Evolutionary conservation across 1,284 basidiomycete species (phyloP).

Genomic region (Chondrostereum purpureum): DNA sequence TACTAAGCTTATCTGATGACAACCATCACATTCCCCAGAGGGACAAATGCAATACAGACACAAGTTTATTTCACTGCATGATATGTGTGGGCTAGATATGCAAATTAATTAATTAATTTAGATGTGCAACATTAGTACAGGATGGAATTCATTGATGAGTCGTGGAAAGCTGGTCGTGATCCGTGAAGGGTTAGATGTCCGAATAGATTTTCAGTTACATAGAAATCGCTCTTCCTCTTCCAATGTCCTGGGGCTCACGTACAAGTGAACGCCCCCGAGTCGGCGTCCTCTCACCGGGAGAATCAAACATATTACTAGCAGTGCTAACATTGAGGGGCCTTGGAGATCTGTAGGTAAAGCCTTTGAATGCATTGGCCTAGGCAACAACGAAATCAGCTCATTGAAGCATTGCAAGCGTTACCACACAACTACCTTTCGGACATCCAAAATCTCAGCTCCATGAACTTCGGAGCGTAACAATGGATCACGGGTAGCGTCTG

Average conservation of each 20-base stretch:
- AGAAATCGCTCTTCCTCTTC: conserved; percentile 71
- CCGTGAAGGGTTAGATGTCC: background rate
- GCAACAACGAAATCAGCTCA: background rate
- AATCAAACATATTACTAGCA: conserved; percentile 50
- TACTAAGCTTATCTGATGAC: no score
- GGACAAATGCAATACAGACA: no score
- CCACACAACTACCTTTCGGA: conserved; percentile 74
- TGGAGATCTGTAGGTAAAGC: conserved; percentile 84
- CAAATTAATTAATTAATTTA: no score
- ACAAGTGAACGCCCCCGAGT: conserved; percentile 56
- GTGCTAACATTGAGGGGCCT: conserved; percentile 67
- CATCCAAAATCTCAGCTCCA: conserved; percentile 80
- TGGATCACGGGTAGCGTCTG: conserved; percentile 83
- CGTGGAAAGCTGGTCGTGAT: background rate
- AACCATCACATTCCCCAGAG: no score
- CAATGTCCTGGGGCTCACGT: conserved; percentile 50
- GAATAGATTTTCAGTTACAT: no score
- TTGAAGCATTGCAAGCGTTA: no score
- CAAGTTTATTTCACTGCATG: no score
- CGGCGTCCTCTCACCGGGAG: conserved; percentile 37
- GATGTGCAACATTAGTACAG: no score
- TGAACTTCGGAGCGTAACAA: conserved; percentile 80
- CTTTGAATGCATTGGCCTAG: conserved; percentile 56
- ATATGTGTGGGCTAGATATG: no score
- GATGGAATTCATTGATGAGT: conserved; percentile 2